Evolutionary conservation across 768 basidiomycete genomes (phyloP), one percentile per base, ranked within the genome.

Genomic region (Clitopilus hobsonii): DNA sequence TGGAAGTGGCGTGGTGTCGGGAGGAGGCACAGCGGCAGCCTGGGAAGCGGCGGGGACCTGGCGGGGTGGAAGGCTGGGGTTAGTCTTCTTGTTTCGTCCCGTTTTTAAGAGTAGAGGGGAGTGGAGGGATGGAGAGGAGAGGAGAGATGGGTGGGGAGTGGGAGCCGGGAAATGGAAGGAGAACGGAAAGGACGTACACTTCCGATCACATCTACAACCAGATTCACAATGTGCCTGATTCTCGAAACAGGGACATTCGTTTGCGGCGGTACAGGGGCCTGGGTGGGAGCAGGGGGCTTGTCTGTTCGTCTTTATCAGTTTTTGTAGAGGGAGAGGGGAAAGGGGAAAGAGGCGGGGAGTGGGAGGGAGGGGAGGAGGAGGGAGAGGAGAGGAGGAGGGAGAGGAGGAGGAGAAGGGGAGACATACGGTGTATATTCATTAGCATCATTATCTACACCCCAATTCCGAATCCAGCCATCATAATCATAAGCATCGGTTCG

Each of bases 201-300:
- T 71, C 6, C 55, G 56, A 22, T 67, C 61, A 61, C 88, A 89
- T 1, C 70, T 67, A 58, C 88, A 89, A 18, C 71, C 73, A 10
- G 76, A 72, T 52, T 78, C 75, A 60, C 88, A 89, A 56, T 82
- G 79, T 0, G 77, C 70, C n/a, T 70, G 65, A 51, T 77, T 79
- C 23, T 61, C 58, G 58, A 69, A 74, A 65, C 88, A 90, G 2
- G 67, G 60, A 54, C 86, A 89, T 0, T 69, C 49, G 0, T 67
- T 62, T 10, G 63, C 64, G 11, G 63, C 61, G 51, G 67, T 67
- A 60, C 88, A 90, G 5, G 79, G 76, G 0, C 87, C 88, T 11
- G 60, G 36, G 64, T 89, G 86, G 14, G 67, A 62, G 62, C 87
- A 88, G 22, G 82, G 83, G 8, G 67, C 59, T 22, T 75, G 74